Evolutionary conservation across 2,329 filamentous ascomycete genomes (phyloP).

Genomic region (Phyllosticta ampelicida): DNA sequence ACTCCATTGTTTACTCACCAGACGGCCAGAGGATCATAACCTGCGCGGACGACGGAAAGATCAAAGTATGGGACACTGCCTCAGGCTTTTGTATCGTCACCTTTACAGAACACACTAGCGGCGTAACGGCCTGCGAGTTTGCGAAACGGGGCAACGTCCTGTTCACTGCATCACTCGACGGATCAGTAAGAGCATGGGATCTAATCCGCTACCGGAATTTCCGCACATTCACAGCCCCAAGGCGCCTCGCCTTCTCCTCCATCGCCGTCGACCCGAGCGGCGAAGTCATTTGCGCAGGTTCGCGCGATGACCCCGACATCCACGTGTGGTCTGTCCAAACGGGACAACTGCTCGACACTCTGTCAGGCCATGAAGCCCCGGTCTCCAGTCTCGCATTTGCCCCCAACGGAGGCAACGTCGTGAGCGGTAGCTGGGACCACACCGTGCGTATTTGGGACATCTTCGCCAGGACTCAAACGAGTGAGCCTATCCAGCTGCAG

Average conservation of each 20-base stretch:
- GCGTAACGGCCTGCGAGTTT: slow-evolving; percentile 89
- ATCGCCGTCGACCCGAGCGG: slow-evolving; percentile 95
- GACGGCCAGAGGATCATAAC: slow-evolving; percentile 91
- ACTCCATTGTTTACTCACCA: slow-evolving; percentile 82
- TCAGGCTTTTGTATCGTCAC: slow-evolving; percentile 98
- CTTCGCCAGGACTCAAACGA: slow-evolving; percentile 87
- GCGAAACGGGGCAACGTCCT: slow-evolving; percentile 90
- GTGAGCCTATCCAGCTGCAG: slow-evolving; percentile 84
- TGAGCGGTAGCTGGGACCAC: slow-evolving; percentile 93
- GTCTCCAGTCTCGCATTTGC: slow-evolving; percentile 83
- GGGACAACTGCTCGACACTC: slow-evolving; percentile 80
- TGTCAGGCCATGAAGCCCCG: slow-evolving; percentile 88
- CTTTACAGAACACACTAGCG: slow-evolving; percentile 92
- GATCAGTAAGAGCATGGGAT: slow-evolving; percentile 92
- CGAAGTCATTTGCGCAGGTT: slow-evolving; percentile 91
- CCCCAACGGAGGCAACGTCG: slow-evolving; percentile 69
- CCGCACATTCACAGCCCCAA: slow-evolving; percentile 90
- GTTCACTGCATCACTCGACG: slow-evolving; percentile 90
- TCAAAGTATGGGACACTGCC: slow-evolving; percentile 96
- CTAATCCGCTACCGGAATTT: slow-evolving; percentile 94
- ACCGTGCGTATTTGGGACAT: slow-evolving; percentile 95
- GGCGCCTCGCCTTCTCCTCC: slow-evolving; percentile 81
- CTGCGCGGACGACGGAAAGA: slow-evolving; percentile 89
- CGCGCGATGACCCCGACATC: slow-evolving; percentile 90
- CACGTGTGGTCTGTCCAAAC: slow-evolving; percentile 99